phyloP scores from a whole-genome alignment of 371 early-diverging fungal species.

The Mucor racemosus region DNA sequence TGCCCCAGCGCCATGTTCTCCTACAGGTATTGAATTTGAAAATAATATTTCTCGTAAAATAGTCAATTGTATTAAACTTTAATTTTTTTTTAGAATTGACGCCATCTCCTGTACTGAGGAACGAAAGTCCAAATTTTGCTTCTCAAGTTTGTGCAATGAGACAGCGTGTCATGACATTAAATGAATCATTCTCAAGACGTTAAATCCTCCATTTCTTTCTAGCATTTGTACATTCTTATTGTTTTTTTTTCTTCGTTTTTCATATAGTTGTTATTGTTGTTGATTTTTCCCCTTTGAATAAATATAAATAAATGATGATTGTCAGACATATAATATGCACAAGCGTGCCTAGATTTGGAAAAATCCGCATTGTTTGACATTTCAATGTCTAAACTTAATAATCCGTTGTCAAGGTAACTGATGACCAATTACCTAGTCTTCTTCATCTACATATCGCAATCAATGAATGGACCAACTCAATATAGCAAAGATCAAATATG shows the following conservation, averaged over 20 bases:
- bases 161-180: conserved; percentile 32
- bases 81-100: conserved; percentile 8
- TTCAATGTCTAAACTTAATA: no score
- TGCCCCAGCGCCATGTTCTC: not conserved
- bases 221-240: not conserved
- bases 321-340: no score
- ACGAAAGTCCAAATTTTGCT: conserved; percentile 29
- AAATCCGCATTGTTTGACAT: no score
- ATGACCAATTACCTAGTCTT: no score
- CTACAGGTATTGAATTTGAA: not conserved
- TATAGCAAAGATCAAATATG: no score
- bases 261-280: not conserved
- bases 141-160: conserved; percentile 43
- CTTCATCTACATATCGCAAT: no score
- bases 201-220: conserved; percentile 2
- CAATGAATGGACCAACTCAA: no score
- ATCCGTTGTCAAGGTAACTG: no score
- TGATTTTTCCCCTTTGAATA: not conserved
- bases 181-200: conserved; percentile 35
- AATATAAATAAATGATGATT: not conserved
- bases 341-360: no score
- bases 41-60: not conserved
- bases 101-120: conserved; percentile 11
- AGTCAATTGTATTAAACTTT: not conserved
- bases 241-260: not conserved